Conservation (phyloP, 306 rosid species). For the Dalbergia cultrata region DNA sequence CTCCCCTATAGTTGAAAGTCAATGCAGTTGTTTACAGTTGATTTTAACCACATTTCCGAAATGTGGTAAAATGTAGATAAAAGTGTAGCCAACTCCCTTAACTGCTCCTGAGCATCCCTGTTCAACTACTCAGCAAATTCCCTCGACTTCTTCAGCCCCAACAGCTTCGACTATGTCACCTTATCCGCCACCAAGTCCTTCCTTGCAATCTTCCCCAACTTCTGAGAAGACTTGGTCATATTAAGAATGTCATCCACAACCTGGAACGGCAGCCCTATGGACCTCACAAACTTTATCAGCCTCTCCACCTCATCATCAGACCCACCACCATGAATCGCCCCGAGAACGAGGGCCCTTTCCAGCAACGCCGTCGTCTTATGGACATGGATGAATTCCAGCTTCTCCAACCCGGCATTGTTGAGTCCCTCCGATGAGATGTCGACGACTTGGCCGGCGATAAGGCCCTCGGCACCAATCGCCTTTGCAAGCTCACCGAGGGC, state of each 20-base stretch:
- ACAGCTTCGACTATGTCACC: constrained; percentile 79
- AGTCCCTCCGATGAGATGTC: constrained; percentile 72
- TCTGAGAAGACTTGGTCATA: constrained; percentile 79
- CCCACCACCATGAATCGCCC: constrained; percentile 84
- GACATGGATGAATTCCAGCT: constrained; percentile 70
- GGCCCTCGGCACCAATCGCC: constrained; percentile 76
- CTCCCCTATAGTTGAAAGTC: no score
- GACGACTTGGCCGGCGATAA: constrained; percentile 82
- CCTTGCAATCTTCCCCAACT: constrained; percentile 88
- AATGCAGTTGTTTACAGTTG: no score
- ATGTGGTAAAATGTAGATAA: no score
- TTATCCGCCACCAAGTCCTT: no score
- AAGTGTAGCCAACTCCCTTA: no score
- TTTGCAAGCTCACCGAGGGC: constrained; percentile 70
- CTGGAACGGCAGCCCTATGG: constrained; percentile 78
- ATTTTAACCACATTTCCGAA: no score
- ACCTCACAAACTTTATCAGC: constrained; percentile 69
- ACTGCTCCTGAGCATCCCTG: constrained; percentile 65
- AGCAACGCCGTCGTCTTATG: constrained; percentile 81
- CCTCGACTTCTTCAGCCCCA: constrained; percentile 76
- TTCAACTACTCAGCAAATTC: constrained; percentile 78
- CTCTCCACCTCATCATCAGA: constrained; percentile 64
- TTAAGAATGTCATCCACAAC: no score
- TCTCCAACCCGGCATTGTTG: constrained; percentile 66
- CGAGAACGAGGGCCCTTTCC: constrained; percentile 73